Evolutionary conservation across 768 basidiomycete genomes (phyloP), one percentile per base, ranked within the genome.

Genomic region (Baorangia bicolor): DNA sequence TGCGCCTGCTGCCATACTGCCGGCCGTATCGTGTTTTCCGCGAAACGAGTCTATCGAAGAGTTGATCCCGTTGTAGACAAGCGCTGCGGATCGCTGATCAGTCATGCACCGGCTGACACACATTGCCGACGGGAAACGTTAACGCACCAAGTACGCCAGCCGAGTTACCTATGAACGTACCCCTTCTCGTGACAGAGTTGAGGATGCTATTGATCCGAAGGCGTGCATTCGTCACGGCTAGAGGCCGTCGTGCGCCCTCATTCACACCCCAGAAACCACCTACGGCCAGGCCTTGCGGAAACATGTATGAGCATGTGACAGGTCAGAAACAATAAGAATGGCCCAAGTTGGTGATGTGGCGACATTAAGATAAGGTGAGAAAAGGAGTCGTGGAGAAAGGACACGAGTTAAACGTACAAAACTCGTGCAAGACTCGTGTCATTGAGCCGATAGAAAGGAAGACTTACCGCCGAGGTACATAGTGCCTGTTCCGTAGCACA

Each of bases 401-500:
- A 74, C 76, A 80, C 77, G 77, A 72, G 74, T 65, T 65, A 75
- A 77, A 77, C 78, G 69, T 71, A 74, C 72, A 73, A 69, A 71
- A 65, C 64, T 66, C 69, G 69, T 67, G 75, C 80, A 72, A 78
- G 81, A 78, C 71, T 66, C 71, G 58, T 71, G 73, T 66, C 48
- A 33, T 61, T 58, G 67, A 82, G 77, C 78, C 81, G 79, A 84
- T 82, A 79, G 82, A 82, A 80, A 78, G 80, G 72, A 54, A 57
- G 59, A 87, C 92, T 70, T 70, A 98, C 96, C 96, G 73, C 90
- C 83, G 54, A 99, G 86, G 85, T 99, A 99, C 78, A 94, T 97
- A 63, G 95, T 95, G 60, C 97, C 97, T 66, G 95, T 98, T 69
- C 97, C 97, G 76, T 98, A 98, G 83, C 94, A 98, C 57, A 99